These are phyloP conservation scores for Solanum lycopersicoides DNA, from an alignment of 257 asterid species.

Conservation along the genomic window DNA sequence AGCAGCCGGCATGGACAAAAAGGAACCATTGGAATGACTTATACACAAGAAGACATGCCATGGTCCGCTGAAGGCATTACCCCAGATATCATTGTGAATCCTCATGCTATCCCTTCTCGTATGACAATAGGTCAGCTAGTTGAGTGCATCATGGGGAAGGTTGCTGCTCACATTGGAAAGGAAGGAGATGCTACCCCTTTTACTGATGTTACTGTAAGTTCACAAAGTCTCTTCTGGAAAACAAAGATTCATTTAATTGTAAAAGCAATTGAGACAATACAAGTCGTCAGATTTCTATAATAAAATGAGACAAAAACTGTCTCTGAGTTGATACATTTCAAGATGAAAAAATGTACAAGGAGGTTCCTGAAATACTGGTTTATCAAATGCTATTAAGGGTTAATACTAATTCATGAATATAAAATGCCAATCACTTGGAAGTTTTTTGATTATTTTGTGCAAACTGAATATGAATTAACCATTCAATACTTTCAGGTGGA, in stretches of 20 bases:
- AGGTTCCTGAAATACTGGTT: background rate
- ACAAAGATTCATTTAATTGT: background rate
- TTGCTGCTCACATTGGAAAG: conserved; percentile 21
- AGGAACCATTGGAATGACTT: conserved; percentile 18
- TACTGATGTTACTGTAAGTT: conserved; percentile 18
- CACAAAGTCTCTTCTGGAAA: background rate
- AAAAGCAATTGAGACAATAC: background rate
- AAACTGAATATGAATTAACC: background rate
- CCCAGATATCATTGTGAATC: conserved; percentile 20
- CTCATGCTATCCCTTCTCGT: conserved; percentile 25
- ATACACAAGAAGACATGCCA: conserved; percentile 23
- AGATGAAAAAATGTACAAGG: background rate
- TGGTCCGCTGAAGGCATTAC: conserved; percentile 17
- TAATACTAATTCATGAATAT: background rate
- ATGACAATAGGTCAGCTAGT: conserved; percentile 25
- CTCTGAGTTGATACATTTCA: background rate
- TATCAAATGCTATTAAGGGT: background rate
- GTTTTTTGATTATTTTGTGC: background rate
- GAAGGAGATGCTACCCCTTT: conserved; percentile 45
- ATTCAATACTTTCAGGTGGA: conserved; percentile 31
- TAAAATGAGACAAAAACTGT: background rate
- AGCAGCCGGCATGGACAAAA: conserved; percentile 24
- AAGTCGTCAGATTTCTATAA: background rate
- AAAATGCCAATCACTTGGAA: background rate
- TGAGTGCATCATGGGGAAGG: conserved; percentile 20